Evolutionary conservation across 805 yeast species (phyloP).

Genomic region (Blastobotrys muscicola): DNA sequence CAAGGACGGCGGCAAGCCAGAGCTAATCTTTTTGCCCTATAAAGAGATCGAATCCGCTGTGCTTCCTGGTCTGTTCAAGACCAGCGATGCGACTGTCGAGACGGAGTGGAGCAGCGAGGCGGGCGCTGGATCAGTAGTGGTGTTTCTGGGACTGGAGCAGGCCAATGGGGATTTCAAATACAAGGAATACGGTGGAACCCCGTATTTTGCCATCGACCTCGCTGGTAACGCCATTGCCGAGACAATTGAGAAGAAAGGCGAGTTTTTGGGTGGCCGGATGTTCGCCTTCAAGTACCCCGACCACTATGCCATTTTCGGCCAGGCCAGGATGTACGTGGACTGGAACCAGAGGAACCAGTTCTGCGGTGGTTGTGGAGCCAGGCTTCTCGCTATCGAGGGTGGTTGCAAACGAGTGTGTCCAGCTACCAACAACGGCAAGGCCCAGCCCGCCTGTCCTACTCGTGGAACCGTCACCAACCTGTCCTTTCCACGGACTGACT

Average conservation of each 20-base stretch:
- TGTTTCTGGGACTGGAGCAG: constrained; percentile 44
- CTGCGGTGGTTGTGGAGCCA: constrained; percentile 80
- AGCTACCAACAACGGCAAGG: constrained; percentile 21
- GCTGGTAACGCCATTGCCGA: background rate
- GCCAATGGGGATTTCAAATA: constrained; percentile 15
- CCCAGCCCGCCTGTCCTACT: constrained; percentile 27
- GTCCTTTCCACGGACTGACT: constrained; percentile 87
- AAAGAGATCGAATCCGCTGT: constrained; percentile 23
- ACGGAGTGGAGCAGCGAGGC: constrained; percentile 29
- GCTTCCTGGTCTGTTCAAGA: constrained; percentile 28
- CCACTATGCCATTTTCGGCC: constrained; percentile 51
- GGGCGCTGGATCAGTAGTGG: constrained; percentile 27
- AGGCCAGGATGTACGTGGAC: constrained; percentile 75
- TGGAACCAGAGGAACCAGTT: constrained; percentile 67
- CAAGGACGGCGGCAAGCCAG: background rate
- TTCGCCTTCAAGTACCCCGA: constrained; percentile 2
- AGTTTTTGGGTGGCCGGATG: background rate
- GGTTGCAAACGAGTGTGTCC: constrained; percentile 34
- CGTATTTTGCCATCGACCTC: constrained; percentile 32
- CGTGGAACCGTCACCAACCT: constrained; percentile 54
- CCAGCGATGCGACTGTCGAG: constrained; percentile 19
- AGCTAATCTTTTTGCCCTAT: constrained; percentile 15
- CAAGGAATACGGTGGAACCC: constrained; percentile 26
- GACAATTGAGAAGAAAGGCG: background rate
- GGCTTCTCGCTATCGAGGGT: constrained; percentile 31